phyloP scores from a whole-genome alignment of 495 filamentous ascomycete species.

The Penicillium silybi region DNA sequence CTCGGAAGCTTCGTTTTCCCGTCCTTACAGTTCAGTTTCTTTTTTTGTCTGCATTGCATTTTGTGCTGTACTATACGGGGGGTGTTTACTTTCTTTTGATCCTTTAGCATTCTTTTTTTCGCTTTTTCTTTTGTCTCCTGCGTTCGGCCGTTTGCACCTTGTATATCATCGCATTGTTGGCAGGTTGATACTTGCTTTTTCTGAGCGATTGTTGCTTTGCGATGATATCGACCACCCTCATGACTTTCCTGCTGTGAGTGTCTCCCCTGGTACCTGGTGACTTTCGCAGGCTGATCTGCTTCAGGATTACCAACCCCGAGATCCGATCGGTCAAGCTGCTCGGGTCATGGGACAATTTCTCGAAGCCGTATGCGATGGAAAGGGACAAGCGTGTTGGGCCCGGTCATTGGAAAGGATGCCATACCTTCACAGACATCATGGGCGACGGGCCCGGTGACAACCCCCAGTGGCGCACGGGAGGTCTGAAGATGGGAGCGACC shows the following conservation, averaged over 20 bases:
- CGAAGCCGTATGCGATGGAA: slow-evolving; percentile 70
- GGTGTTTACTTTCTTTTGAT: slow-evolving; percentile 10
- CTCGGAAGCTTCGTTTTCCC: background rate
- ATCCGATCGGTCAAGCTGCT: slow-evolving; percentile 71
- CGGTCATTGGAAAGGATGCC: slow-evolving; percentile 79
- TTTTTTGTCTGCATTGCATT: slow-evolving; percentile 21
- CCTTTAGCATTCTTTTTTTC: slow-evolving; percentile 8
- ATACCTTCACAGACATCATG: slow-evolving; percentile 77
- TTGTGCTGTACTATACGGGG: slow-evolving; percentile 17
- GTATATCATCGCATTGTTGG: slow-evolving; percentile 7
- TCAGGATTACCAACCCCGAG: slow-evolving; percentile 52
- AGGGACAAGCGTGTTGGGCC: slow-evolving; percentile 64
- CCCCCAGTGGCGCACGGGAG: slow-evolving; percentile 62
- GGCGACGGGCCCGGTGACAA: slow-evolving; percentile 66
- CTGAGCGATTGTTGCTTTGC: slow-evolving; percentile 11
- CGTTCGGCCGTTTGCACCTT: background rate
- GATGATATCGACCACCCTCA: slow-evolving; percentile 73
- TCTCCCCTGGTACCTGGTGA: background rate
- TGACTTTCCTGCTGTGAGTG: slow-evolving; percentile 74
- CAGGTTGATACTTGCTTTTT: slow-evolving; percentile 7
- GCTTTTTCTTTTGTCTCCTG: slow-evolving; percentile 5
- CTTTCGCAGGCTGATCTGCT: background rate
- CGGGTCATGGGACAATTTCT: slow-evolving; percentile 94
- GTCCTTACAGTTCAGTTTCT: slow-evolving; percentile 1
- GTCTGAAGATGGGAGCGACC: slow-evolving; percentile 84